A percentile compares a stretch with the other conserved stretches of the same genome.
Evolutionary conservation across 2,329 filamentous ascomycete species (phyloP).

Genomic region (Cladosporium sp.): DNA sequence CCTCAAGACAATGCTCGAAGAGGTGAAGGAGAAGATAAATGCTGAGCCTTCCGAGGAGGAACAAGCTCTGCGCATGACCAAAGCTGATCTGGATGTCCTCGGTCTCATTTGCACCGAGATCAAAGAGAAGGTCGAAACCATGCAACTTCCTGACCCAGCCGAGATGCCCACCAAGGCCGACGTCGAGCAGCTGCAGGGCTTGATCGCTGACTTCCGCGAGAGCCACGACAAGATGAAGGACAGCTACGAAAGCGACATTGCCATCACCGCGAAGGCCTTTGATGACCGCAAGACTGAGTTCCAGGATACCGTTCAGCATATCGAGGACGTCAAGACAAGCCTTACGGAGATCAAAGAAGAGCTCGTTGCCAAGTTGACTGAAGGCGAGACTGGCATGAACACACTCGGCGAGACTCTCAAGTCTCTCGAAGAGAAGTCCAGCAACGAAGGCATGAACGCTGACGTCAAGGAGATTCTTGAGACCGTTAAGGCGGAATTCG

Average conservation of each 20-base stretch:
- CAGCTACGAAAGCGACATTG: conserved; percentile 70
- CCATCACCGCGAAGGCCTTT: conserved; percentile 73
- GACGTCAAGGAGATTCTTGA: conserved; percentile 63
- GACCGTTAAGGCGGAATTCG: conserved; percentile 80
- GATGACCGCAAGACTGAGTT: conserved; percentile 85
- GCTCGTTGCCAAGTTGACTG: conserved; percentile 72
- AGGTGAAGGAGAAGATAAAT: conserved; percentile 48
- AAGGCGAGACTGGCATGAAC: conserved; percentile 67
- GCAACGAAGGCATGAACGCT: conserved; percentile 44
- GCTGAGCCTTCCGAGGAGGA: conserved; percentile 49
- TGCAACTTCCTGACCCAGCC: conserved; percentile 69
- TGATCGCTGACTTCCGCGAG: conserved; percentile 54
- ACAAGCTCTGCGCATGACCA: conserved; percentile 64
- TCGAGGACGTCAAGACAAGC: conserved; percentile 74
- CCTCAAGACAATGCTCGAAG: conserved; percentile 72
- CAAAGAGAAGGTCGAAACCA: conserved; percentile 73
- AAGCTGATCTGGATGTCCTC: conserved; percentile 77
- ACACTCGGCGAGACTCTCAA: conserved; percentile 62
- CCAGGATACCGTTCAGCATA: conserved; percentile 72
- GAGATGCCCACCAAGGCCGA: conserved; percentile 75
- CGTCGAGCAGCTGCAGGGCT: conserved; percentile 60
- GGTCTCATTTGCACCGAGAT: conserved; percentile 82
- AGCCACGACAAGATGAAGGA: conserved; percentile 69
- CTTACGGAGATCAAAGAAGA: conserved; percentile 77
- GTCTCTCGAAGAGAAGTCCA: conserved; percentile 68